phyloP scores from a whole-genome alignment of 225 moss, liverwort and hornwort species.

The Polytrichum commune region DNA sequence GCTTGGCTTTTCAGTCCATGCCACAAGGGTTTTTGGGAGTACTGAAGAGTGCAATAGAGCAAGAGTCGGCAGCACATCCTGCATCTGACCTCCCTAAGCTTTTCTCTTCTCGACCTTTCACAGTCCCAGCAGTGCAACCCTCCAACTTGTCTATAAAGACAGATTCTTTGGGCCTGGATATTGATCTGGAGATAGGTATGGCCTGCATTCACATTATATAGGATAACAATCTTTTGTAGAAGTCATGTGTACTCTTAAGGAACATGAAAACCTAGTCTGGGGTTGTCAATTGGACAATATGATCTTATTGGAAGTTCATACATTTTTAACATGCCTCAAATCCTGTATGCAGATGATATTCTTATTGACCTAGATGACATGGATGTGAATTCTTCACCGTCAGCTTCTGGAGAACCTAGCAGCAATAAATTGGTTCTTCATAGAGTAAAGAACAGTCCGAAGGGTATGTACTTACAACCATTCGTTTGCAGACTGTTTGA shows the following conservation, averaged over 20 bases:
- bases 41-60: slow-evolving; percentile 73
- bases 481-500: not conserved
- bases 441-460: slow-evolving; percentile 60
- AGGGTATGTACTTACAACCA: slow-evolving; percentile 37
- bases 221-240: not conserved
- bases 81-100: slow-evolving; percentile 79
- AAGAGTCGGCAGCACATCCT: slow-evolving; percentile 45
- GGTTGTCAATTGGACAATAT: not conserved
- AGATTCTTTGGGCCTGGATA: slow-evolving; percentile 48
- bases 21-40: slow-evolving; percentile 73
- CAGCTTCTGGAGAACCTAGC: slow-evolving; percentile 48
- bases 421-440: slow-evolving; percentile 59
- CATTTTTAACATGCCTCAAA: slow-evolving; percentile 1
- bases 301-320: not conserved
- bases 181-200: slow-evolving; percentile 66
- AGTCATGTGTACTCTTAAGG: not conserved
- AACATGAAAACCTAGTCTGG: slow-evolving; percentile 6
- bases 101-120: slow-evolving; percentile 67
- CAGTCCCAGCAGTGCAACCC: slow-evolving; percentile 33
- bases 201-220: not conserved
- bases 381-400: slow-evolving; percentile 33
- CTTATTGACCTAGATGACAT: slow-evolving; percentile 62
- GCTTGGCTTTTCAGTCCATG: slow-evolving; percentile 26
- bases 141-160: slow-evolving; percentile 46
- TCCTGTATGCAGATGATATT: slow-evolving; percentile 65